phyloP scores from a whole-genome alignment of 139 green algal genomes.

The Dunaliella primolecta region DNA sequence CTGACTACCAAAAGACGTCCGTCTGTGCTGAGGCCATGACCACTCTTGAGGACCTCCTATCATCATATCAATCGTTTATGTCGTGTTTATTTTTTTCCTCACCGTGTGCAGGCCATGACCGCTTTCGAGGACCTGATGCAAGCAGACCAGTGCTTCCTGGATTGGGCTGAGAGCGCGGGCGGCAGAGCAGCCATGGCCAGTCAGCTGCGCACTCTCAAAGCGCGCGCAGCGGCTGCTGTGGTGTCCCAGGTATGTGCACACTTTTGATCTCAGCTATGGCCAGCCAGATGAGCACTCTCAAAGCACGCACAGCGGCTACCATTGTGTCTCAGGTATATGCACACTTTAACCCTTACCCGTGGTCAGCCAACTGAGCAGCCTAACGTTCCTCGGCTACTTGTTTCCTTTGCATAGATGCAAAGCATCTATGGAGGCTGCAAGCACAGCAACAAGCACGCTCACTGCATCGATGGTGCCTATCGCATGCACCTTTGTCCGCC shows the following conservation, averaged over 20 bases:
- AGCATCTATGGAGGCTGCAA: background rate
- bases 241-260: slow-evolving; percentile 17
- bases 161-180: slow-evolving; percentile 60
- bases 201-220: slow-evolving; percentile 65
- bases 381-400: background rate
- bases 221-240: slow-evolving; percentile 30
- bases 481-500: too few relatives aligned
- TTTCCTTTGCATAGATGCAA: background rate
- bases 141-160: slow-evolving; percentile 63
- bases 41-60: too few relatives aligned
- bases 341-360: slow-evolving; percentile 31
- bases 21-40: too few relatives aligned
- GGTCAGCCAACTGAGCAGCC: background rate
- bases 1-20: too few relatives aligned
- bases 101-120: background rate
- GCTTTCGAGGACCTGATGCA: slow-evolving; percentile 1
- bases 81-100: too few relatives aligned
- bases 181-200: slow-evolving; percentile 56
- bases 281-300: slow-evolving; percentile 63
- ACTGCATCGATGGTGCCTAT: too few relatives aligned
- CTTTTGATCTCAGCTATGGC: slow-evolving; percentile 38
- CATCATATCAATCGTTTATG: too few relatives aligned
- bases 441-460: background rate
- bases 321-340: slow-evolving; percentile 20
- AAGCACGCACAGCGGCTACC: slow-evolving; percentile 32